Conservation (phyloP, 768 basidiomycete genomes). For the Lanmaoa pseudosensibilis region DNA sequence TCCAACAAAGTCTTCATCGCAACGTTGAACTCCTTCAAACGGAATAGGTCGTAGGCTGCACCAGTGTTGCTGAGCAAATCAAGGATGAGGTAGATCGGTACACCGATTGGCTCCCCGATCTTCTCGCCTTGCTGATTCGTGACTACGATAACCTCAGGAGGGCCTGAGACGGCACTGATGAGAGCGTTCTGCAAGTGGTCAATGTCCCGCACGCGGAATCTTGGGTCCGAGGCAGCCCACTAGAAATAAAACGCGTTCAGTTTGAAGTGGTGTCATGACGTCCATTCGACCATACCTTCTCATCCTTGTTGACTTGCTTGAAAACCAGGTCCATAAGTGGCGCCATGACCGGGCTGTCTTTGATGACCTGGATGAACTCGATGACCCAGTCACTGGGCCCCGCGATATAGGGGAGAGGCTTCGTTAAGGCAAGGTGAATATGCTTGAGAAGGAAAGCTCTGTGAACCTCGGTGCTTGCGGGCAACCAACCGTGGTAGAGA, state of each 20-base stretch:
- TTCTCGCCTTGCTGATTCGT: background rate
- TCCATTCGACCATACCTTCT: background rate
- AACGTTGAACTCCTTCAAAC: conserved; percentile 1
- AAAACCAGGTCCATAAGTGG: background rate
- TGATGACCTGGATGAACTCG: background rate
- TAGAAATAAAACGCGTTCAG: background rate
- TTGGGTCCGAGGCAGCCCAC: background rate
- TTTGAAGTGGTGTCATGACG: background rate
- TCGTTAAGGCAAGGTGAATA: background rate
- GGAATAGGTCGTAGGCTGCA: conserved; percentile 20
- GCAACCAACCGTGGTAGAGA: conserved; percentile 3
- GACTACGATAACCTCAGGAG: background rate
- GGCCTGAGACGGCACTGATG: background rate
- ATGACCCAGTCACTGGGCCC: background rate
- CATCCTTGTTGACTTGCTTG: background rate
- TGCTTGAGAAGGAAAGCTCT: background rate
- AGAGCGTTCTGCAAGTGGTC: background rate
- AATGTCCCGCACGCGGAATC: background rate
- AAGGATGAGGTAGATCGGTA: conserved; percentile 17
- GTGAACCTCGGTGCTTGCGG: background rate
- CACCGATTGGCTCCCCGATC: conserved; percentile 21
- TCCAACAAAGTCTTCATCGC: background rate
- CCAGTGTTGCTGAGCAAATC: conserved; percentile 26
- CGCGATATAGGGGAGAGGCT: background rate
- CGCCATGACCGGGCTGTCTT: background rate